Evolutionary conservation across 2,329 filamentous ascomycete species (phyloP).

Genomic region (Hypomyces perniciosus): DNA sequence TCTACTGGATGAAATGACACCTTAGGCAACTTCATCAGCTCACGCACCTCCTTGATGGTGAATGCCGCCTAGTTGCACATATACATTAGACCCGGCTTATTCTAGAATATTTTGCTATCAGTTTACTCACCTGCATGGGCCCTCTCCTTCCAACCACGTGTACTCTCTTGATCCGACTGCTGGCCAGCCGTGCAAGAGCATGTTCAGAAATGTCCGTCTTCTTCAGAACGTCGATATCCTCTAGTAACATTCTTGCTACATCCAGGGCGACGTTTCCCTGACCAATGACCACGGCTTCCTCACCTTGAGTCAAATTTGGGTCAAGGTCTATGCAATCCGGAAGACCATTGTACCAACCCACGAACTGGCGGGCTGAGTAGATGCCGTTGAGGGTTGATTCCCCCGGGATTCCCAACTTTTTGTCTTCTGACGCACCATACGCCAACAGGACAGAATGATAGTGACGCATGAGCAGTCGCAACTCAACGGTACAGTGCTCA

Average conservation of each 20-base stretch:
- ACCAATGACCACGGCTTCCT: slow-evolving; percentile 82
- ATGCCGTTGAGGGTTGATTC: slow-evolving; percentile 68
- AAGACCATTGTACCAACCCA: slow-evolving; percentile 97
- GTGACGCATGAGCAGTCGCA: slow-evolving; percentile 65
- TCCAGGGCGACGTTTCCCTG: slow-evolving; percentile 96
- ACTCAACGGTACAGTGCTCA: slow-evolving; percentile 49
- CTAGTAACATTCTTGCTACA: slow-evolving; percentile 80
- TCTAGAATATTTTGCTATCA: neutral
- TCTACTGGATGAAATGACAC: slow-evolving; percentile 69
- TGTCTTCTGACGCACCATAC: slow-evolving; percentile 85
- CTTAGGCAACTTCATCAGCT: slow-evolving; percentile 70
- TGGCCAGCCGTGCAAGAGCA: slow-evolving; percentile 66
- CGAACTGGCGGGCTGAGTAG: slow-evolving; percentile 85
- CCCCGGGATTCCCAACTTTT: slow-evolving; percentile 69
- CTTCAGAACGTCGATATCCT: slow-evolving; percentile 64
- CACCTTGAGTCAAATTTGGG: slow-evolving; percentile 68
- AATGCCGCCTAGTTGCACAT: slow-evolving; percentile 63
- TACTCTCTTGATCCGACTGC: slow-evolving; percentile 71
- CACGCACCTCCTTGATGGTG: slow-evolving; percentile 89
- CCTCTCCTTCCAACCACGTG: slow-evolving; percentile 85
- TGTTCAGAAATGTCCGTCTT: slow-evolving; percentile 86
- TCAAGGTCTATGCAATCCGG: slow-evolving; percentile 69
- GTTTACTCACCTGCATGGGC: slow-evolving; percentile 64
- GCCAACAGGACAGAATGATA: slow-evolving; percentile 92
- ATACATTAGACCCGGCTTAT: neutral